These are phyloP conservation scores for Lichtheimia hyalospora DNA, from an alignment of 371 early-diverging fungal genomes.

Conservation along the genomic window DNA sequence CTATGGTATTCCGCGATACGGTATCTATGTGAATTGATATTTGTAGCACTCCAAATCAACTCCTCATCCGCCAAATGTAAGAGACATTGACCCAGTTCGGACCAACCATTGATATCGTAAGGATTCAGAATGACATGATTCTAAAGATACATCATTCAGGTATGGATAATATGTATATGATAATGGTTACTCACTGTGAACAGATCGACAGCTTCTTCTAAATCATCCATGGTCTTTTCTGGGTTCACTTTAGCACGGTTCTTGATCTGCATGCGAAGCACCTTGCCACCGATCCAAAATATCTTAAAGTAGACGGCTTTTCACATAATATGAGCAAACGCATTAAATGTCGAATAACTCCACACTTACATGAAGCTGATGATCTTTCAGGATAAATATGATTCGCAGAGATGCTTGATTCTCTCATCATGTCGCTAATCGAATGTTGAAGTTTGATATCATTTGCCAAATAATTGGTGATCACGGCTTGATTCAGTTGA, in stretches of 20 bases:
- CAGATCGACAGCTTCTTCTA: conserved; percentile 61
- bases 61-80: conserved; percentile 64
- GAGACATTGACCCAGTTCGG: conserved; percentile 60
- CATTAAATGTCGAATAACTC: background rate
- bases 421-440: conserved; percentile 12
- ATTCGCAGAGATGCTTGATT: conserved; percentile 12
- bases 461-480: conserved; percentile 33
- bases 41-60: conserved; percentile 65
- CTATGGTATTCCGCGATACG: conserved; percentile 62
- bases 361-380: conserved; percentile 19
- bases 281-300: conserved; percentile 65
- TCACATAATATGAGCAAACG: background rate
- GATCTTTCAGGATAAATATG: conserved; percentile 1
- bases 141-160: conserved; percentile 6
- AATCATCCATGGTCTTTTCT: conserved; percentile 57
- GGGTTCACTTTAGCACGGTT: conserved; percentile 53
- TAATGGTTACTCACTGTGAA: conserved; percentile 39
- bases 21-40: conserved; percentile 49
- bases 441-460: conserved; percentile 34
- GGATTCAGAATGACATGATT: conserved; percentile 62
- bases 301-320: conserved; percentile 46
- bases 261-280: conserved; percentile 54
- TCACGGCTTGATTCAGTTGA: conserved; percentile 29
- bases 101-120: conserved; percentile 61
- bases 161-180: background rate